These are phyloP conservation scores for Talaromyces atroroseus DNA, from an alignment of 2,329 filamentous ascomycete species.

Conservation along the genomic window DNA sequence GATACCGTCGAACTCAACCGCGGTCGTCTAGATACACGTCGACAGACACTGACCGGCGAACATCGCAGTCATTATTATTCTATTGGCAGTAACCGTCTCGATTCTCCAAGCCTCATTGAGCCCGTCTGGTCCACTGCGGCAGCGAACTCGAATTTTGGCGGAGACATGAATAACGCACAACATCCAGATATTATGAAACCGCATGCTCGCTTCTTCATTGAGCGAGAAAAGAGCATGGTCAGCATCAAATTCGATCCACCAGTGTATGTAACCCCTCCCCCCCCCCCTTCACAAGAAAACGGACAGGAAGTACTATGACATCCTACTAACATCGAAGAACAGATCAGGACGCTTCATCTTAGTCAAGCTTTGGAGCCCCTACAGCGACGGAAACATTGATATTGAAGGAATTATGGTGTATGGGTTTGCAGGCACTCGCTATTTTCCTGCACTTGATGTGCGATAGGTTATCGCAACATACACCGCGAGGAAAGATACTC, in stretches of 20 bases:
- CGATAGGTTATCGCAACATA: conserved; percentile 34
- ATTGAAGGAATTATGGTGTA: conserved; percentile 79
- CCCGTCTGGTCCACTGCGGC: conserved; percentile 18
- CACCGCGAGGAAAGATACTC: too few species aligned
- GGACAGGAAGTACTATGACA: neutral
- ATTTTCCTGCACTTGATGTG: conserved; percentile 65
- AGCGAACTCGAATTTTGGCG: neutral
- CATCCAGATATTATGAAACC: conserved; percentile 60
- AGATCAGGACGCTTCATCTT: conserved; percentile 75
- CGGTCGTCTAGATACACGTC: conserved; percentile 23
- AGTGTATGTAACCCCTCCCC: conserved; percentile 29
- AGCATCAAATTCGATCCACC: conserved; percentile 66
- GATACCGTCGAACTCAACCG: conserved; percentile 20
- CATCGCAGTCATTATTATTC: conserved; percentile 17
- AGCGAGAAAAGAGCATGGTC: conserved; percentile 74
- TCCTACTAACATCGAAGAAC: conserved; percentile 11
- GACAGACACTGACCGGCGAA: conserved; percentile 22
- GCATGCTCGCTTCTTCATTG: conserved; percentile 77
- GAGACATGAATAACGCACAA: conserved; percentile 8
- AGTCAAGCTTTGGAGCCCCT: conserved; percentile 83
- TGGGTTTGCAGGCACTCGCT: conserved; percentile 80
- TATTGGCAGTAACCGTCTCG: conserved; percentile 19
- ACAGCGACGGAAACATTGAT: conserved; percentile 72
- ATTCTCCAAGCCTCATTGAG: conserved; percentile 24
- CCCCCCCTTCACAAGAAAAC: too few species aligned